phyloP scores from a whole-genome alignment of 1,139 yeast species.

The Hyphopichia buzzinii region DNA sequence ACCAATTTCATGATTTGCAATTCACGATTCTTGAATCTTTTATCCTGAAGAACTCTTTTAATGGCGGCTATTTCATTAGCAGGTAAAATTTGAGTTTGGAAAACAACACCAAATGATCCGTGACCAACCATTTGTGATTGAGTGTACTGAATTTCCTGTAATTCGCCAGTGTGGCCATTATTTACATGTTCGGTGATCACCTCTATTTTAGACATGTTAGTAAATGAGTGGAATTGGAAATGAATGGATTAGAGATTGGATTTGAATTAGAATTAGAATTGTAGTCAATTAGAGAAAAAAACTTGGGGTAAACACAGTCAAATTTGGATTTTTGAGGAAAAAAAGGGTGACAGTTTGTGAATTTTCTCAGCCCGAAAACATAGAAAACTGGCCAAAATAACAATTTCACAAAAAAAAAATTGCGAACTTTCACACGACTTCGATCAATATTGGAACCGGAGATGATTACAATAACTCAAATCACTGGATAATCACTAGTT shows the following conservation, averaged over 20 bases:
- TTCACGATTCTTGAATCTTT: conserved; percentile 93
- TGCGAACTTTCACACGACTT: too few relatives aligned
- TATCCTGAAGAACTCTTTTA: conserved; percentile 91
- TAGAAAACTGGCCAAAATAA: too few relatives aligned
- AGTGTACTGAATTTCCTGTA: conserved; percentile 60
- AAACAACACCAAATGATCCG: conserved; percentile 96
- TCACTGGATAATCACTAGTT: too few relatives aligned
- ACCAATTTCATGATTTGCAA: conserved; percentile 92
- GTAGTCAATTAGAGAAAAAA: conserved; percentile 6
- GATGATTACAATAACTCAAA: too few relatives aligned
- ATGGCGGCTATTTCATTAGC: conserved; percentile 83
- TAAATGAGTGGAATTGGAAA: conserved; percentile 12
- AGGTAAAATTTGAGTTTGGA: conserved; percentile 78
- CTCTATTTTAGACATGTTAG: conserved; percentile 53
- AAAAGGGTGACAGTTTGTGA: neutral
- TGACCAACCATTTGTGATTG: conserved; percentile 90
- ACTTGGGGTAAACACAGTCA: neutral
- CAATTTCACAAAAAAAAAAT: too few relatives aligned
- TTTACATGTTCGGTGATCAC: conserved; percentile 68
- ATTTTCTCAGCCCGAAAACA: neutral
- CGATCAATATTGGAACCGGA: too few relatives aligned
- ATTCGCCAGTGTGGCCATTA: conserved; percentile 71
- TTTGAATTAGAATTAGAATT: too few relatives aligned
- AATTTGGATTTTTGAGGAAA: neutral
- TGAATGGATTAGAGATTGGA: neutral